phyloP scores from a whole-genome alignment of 2,329 filamentous ascomycete genomes.

The Pyrenophora tritici-repentis region DNA sequence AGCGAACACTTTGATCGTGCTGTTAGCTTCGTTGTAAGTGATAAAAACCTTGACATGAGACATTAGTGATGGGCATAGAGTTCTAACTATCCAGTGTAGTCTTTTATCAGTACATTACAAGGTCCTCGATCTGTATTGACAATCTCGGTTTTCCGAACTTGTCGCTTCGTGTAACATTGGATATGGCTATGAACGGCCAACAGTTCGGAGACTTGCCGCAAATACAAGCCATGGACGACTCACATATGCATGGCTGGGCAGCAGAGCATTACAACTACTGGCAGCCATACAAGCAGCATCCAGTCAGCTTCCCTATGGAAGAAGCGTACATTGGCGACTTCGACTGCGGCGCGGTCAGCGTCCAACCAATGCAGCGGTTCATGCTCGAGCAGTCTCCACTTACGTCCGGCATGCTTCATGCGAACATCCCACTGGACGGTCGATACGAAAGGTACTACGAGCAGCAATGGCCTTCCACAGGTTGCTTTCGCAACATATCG shows the following conservation, averaged over 20 bases:
- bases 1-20: neutral
- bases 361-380: conserved; percentile 44
- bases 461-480: conserved; percentile 28
- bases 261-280: conserved; percentile 17
- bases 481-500: conserved; percentile 35
- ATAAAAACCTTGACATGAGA: neutral
- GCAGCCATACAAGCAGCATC: conserved; percentile 21
- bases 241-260: conserved; percentile 18
- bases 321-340: conserved; percentile 24
- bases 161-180: neutral
- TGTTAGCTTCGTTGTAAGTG: conserved; percentile 4
- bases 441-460: conserved; percentile 26
- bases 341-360: conserved; percentile 28
- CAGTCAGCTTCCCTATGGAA: conserved; percentile 13
- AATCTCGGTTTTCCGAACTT: neutral
- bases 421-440: conserved; percentile 28
- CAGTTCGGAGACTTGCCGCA: conserved; percentile 41
- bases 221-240: conserved; percentile 34
- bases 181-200: conserved; percentile 19
- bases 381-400: conserved; percentile 38
- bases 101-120: no score
- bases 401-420: conserved; percentile 32
- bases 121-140: no score
- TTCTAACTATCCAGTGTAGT: no score
- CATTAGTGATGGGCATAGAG: neutral